Evolutionary conservation across 331 rosid genomes (phyloP).

Genomic region (Spiraea crenata): DNA sequence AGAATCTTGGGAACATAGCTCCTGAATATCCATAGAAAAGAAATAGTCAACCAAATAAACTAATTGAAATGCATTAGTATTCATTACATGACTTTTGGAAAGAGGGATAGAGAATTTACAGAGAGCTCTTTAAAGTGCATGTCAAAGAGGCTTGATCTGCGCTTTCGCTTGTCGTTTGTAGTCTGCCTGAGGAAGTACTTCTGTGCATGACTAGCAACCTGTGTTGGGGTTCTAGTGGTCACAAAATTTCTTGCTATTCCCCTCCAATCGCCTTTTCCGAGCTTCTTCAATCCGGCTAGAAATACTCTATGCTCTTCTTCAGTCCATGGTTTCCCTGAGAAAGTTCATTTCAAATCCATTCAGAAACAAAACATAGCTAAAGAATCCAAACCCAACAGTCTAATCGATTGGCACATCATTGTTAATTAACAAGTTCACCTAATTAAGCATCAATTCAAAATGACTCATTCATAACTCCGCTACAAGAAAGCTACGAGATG

Average conservation of each 20-base stretch:
- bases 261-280: conserved; percentile 69
- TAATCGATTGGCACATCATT: background rate
- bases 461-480: background rate
- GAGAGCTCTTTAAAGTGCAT: conserved; percentile 27
- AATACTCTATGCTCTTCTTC: conserved; percentile 52
- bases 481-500: background rate
- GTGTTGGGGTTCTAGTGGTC: conserved; percentile 50
- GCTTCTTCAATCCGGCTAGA: conserved; percentile 41
- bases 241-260: conserved; percentile 55
- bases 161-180: conserved; percentile 40
- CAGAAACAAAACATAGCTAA: background rate
- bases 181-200: conserved; percentile 48
- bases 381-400: background rate
- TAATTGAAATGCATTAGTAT: too few relatives aligned
- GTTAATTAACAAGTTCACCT: background rate
- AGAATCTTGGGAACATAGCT: conserved; percentile 5
- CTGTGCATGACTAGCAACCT: conserved; percentile 72
- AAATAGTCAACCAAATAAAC: background rate
- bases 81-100: too few relatives aligned
- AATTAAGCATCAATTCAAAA: background rate
- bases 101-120: conserved; percentile 3
- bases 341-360: background rate
- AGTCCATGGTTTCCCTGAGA: conserved; percentile 50
- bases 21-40: conserved; percentile 1
- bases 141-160: conserved; percentile 57